phyloP scores from a whole-genome alignment of 2,329 filamentous ascomycete species.

The Cladosporium phlei region DNA sequence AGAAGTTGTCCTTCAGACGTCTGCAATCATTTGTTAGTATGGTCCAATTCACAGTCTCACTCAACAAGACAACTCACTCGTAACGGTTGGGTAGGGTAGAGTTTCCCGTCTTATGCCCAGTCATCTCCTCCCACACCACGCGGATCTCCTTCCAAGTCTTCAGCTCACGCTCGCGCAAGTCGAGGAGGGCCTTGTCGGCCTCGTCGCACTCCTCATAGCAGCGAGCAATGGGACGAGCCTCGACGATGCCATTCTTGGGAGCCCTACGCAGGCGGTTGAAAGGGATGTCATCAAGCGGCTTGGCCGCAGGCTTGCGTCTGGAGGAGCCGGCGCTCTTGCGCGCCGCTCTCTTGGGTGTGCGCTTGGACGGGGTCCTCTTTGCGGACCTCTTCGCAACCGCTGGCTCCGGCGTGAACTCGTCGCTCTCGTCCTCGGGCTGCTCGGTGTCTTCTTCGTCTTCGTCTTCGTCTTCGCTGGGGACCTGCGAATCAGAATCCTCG shows the following conservation, averaged over 20 bases:
- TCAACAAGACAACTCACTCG: slow-evolving; percentile 3
- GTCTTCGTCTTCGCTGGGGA: background rate
- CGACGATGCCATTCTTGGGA: slow-evolving; percentile 5
- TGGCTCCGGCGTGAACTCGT: background rate
- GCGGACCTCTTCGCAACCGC: background rate
- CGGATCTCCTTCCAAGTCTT: slow-evolving; percentile 27
- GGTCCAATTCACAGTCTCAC: background rate
- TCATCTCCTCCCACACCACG: slow-evolving; percentile 25
- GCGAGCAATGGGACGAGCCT: slow-evolving; percentile 16
- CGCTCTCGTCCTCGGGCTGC: background rate
- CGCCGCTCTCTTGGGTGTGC: background rate
- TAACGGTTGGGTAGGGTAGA: slow-evolving; percentile 39
- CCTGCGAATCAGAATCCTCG: background rate
- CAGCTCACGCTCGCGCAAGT: slow-evolving; percentile 23
- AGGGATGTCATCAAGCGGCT: background rate
- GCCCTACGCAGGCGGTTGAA: slow-evolving; percentile 8
- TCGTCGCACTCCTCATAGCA: slow-evolving; percentile 26
- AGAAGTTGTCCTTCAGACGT: slow-evolving; percentile 38
- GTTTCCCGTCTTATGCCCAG: slow-evolving; percentile 30
- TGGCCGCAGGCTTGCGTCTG: no score
- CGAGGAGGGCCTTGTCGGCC: slow-evolving; percentile 27
- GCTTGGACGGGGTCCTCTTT: background rate
- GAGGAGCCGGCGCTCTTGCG: background rate
- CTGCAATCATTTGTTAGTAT: background rate
- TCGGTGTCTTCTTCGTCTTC: background rate